Evolutionary conservation across 192 early-diverging fungal species (phyloP), one percentile per base, ranked within the genome.

Genomic region (Thoreauomyces humboldtii): DNA sequence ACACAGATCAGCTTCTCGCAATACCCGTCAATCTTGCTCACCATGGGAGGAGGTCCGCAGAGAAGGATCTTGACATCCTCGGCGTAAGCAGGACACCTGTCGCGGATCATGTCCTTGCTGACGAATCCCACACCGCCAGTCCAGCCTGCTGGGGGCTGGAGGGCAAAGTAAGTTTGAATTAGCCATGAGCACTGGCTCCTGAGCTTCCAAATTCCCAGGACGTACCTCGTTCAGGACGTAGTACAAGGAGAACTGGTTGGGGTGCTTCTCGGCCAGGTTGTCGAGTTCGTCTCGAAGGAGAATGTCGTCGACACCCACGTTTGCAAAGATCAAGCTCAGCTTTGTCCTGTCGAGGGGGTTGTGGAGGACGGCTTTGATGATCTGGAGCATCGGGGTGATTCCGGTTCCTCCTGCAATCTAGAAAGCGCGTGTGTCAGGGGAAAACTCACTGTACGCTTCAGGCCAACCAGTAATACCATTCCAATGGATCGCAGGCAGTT

Each of bases 351-450:
- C 96, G 32, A 81, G 72, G 22, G 92, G 91, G 75, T 98, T 91
- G 53, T 86, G 84, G 58, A 90, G 62, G 27, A 96, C 83, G 29
- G 88, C 87, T 48, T 91, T 89, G 47, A 96, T 90, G 59, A 98
- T 87, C 87, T 91, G 93, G 58, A 90, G 82, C 95, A 98, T 98
- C 48, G 95, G 95, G 0, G 95, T 94, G 64, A 98, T 90, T 3
- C 79, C 94, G 47, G 94, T 92, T 54, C 94, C 94, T 31, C 93
- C 91, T 36, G 94, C 94, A 81, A 94, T 87, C n/a, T n/a, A n/a
- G n/a, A n/a, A n/a, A n/a, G n/a, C n/a, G n/a, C n/a, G n/a, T n/a
- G n/a, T n/a, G n/a, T n/a, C n/a, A n/a, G n/a, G n/a, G n/a, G n/a
- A n/a, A n/a, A n/a, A n/a, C n/a, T n/a, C n/a, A n/a, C n/a, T n/a